Conservation (phyloP, 768 basidiomycete species). For the Steccherinum ochraceum region DNA sequence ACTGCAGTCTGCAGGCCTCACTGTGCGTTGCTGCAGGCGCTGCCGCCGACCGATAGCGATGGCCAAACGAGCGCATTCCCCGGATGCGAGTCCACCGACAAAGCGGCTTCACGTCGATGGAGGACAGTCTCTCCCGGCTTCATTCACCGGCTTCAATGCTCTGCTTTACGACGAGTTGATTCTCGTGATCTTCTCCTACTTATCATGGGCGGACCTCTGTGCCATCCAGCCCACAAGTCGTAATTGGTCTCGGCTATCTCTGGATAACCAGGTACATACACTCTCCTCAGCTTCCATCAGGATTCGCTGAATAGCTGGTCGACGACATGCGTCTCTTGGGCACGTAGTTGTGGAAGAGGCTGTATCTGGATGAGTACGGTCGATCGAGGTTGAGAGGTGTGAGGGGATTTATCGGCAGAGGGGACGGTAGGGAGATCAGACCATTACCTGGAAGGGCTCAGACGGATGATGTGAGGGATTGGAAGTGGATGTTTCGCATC, state of each 20-base stretch:
- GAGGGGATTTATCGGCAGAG: slow-evolving; percentile 50
- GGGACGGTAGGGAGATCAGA: slow-evolving; percentile 53
- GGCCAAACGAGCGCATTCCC: background rate
- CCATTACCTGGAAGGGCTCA: slow-evolving; percentile 51
- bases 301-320: background rate
- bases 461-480: slow-evolving; percentile 43
- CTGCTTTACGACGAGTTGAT: slow-evolving; percentile 69
- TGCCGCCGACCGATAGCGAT: too few species aligned
- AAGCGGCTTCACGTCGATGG: slow-evolving; percentile 34
- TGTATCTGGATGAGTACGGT: slow-evolving; percentile 62
- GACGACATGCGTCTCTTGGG: slow-evolving; percentile 9
- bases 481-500: slow-evolving; percentile 86
- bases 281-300: slow-evolving; percentile 5
- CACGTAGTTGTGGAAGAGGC: slow-evolving; percentile 56
- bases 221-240: slow-evolving; percentile 51
- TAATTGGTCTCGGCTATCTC: slow-evolving; percentile 61
- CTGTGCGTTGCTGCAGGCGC: too few species aligned
- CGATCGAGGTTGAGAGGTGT: slow-evolving; percentile 62
- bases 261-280: slow-evolving; percentile 56
- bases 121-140: slow-evolving; percentile 9
- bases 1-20: too few species aligned
- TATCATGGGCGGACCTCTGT: slow-evolving; percentile 65
- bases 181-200: slow-evolving; percentile 65
- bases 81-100: background rate
- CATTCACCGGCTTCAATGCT: slow-evolving; percentile 39